Conservation (phyloP, 768 basidiomycete species). For the Wakefieldia striispora region DNA sequence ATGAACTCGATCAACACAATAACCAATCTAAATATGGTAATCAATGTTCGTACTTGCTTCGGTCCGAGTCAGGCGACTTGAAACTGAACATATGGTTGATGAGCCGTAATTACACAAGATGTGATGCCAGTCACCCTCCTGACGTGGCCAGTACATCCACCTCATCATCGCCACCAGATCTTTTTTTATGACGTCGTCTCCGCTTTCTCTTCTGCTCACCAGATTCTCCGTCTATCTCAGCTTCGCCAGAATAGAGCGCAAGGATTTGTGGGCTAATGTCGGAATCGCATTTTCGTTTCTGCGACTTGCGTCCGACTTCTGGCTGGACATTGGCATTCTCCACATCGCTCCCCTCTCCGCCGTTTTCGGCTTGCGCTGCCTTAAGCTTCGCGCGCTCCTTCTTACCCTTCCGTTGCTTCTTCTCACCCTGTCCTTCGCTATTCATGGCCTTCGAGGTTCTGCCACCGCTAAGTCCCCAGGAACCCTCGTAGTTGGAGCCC, state of each 20-base stretch:
- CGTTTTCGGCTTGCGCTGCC: conserved; percentile 21
- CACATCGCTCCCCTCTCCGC: conserved; percentile 2
- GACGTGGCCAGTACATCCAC: background rate
- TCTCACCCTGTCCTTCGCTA: conserved; percentile 18
- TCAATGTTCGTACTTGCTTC: no score
- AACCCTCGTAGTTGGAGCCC: conserved; percentile 15
- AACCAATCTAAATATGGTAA: conserved; percentile 17
- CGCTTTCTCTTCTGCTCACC: conserved; percentile 35
- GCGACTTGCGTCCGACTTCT: background rate
- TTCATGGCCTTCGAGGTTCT: conserved; percentile 5
- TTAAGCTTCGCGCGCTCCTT: conserved; percentile 63
- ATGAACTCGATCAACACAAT: conserved; percentile 8
- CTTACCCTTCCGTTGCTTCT: conserved; percentile 68
- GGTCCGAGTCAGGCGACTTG: no score
- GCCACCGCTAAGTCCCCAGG: conserved; percentile 16
- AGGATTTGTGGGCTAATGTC: conserved; percentile 5
- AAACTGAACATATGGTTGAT: no score
- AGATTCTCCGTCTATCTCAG: conserved; percentile 8
- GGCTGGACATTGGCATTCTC: background rate
- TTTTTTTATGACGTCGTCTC: conserved; percentile 41
- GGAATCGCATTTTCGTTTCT: conserved; percentile 19
- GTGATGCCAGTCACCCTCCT: no score
- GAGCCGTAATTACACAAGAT: no score
- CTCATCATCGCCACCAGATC: conserved; percentile 6
- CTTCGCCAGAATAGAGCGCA: conserved; percentile 9